Evolutionary conservation across 306 rosid species (phyloP), one percentile per base, ranked within the genome.

Genomic region (Quercus robur): DNA sequence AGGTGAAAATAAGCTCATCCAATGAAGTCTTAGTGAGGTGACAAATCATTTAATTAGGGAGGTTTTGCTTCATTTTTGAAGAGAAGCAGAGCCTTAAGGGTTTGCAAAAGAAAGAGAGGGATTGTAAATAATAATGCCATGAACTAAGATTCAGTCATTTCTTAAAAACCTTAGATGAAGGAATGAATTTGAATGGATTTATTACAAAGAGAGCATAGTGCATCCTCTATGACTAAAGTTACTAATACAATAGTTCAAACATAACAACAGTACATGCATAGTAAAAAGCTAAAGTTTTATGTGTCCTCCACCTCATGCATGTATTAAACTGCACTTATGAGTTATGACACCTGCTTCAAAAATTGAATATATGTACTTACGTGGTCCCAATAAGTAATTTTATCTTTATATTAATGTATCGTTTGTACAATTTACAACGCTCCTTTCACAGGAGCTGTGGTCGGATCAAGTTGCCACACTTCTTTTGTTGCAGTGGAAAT

Each of bases 401-500:
- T 62, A 18, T 62, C 2, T 14, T 28, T 23, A 62, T 35, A 35
- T 35, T 19, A 0, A 13, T 62, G 6, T 26, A 4, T 62, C 1
- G 4, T 62, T 26, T 30, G 18, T 26, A 31, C 46, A 66, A 66
- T 28, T 4, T 56, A 20, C 66, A 57, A 51, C 70, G 7, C 31
- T 68, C 56, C 41, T 30, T 52, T 76, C 75, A 33, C 2, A 35
- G 8, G 41, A 35, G 41, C 41, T 35, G 41, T 35, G 41, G 41
- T 35, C 41, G 41, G 41, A 87, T 87, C 38, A 89, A 89, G 87
- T 76, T 89, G 78, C 90, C 89, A 25, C 89, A 89, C 80, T 89
- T 80, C 79, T 89, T 28, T 55, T 89, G 93, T 85, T 89, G 93
- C 86, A 81, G 88, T 66, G 90, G 93, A 64, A 69, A 71, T 9